These are phyloP conservation scores for Endocalyx cinctus DNA, from an alignment of 2,329 filamentous ascomycete species.

Conservation along the genomic window DNA sequence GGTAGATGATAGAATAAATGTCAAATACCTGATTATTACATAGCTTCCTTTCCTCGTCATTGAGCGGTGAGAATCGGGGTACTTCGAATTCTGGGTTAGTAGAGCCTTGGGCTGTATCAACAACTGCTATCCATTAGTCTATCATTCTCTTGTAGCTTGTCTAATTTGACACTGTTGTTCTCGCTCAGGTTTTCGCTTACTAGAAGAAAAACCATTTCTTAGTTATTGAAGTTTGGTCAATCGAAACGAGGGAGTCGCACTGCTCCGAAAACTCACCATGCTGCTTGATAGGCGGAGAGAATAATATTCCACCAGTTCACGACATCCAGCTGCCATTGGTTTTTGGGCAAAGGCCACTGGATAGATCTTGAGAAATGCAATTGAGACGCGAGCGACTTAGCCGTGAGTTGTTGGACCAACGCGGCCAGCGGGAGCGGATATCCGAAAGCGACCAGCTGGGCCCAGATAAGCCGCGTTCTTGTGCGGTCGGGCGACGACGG, in stretches of 20 bases:
- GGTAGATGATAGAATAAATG: neutral
- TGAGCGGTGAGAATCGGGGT: neutral
- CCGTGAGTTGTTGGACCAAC: neutral
- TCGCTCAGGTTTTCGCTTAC: no score
- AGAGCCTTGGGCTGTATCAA: slow-evolving; percentile 2
- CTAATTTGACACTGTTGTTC: no score
- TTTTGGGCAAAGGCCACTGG: slow-evolving; percentile 2
- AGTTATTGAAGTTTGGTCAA: no score
- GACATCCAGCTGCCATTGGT: slow-evolving; percentile 11
- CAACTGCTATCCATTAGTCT: no score
- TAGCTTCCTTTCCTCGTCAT: neutral
- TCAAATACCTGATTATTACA: neutral
- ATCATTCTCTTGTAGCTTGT: no score
- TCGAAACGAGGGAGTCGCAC: no score
- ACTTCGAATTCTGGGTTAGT: neutral
- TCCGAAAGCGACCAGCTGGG: neutral
- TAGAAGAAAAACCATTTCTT: no score
- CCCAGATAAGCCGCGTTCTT: neutral
- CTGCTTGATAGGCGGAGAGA: slow-evolving; percentile 5
- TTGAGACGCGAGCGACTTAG: neutral
- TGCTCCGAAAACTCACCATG: no score
- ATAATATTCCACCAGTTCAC: slow-evolving; percentile 5
- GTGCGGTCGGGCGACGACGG: neutral
- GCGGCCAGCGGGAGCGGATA: neutral
- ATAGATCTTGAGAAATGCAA: neutral